Conservation (phyloP, 2,329 filamentous ascomycete species). For the Fusarium floridanum region DNA sequence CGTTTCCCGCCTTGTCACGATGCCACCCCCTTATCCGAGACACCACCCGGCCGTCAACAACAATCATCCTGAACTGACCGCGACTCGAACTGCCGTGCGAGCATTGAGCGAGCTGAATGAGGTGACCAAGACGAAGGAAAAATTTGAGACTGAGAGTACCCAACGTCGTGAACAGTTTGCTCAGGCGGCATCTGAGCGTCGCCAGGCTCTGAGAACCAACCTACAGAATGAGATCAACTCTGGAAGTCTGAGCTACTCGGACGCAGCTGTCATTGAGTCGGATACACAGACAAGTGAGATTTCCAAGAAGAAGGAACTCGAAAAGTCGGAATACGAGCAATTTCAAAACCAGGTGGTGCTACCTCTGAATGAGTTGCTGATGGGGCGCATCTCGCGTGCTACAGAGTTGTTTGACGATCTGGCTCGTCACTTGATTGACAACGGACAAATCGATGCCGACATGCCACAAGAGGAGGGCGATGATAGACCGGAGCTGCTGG, state of each 20-base stretch:
- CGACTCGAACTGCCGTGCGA: constrained; percentile 80
- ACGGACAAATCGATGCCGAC: constrained; percentile 75
- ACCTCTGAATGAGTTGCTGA: constrained; percentile 84
- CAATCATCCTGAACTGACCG: constrained; percentile 88
- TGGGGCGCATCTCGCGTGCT: constrained; percentile 78
- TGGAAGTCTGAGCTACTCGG: constrained; percentile 84
- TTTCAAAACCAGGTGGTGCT: constrained; percentile 88
- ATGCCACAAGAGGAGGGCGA: constrained; percentile 95
- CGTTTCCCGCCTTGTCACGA: constrained; percentile 89
- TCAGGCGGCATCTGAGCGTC: constrained; percentile 64
- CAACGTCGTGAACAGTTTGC: constrained; percentile 69
- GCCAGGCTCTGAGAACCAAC: constrained; percentile 76
- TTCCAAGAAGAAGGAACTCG: constrained; percentile 76
- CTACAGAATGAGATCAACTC: constrained; percentile 83
- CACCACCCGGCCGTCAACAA: constrained; percentile 98
- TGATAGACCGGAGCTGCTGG: constrained; percentile 91
- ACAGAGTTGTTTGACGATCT: constrained; percentile 84
- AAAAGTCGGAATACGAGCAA: constrained; percentile 84
- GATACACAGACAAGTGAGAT: constrained; percentile 80
- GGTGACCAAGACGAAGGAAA: constrained; percentile 76
- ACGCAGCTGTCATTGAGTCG: constrained; percentile 84
- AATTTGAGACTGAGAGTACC: constrained; percentile 67
- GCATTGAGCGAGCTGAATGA: constrained; percentile 80
- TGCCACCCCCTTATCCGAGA: constrained; percentile 93
- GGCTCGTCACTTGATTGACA: constrained; percentile 77